phyloP scores from a whole-genome alignment of 441 rosid species.

The Mallotus japonicus region DNA sequence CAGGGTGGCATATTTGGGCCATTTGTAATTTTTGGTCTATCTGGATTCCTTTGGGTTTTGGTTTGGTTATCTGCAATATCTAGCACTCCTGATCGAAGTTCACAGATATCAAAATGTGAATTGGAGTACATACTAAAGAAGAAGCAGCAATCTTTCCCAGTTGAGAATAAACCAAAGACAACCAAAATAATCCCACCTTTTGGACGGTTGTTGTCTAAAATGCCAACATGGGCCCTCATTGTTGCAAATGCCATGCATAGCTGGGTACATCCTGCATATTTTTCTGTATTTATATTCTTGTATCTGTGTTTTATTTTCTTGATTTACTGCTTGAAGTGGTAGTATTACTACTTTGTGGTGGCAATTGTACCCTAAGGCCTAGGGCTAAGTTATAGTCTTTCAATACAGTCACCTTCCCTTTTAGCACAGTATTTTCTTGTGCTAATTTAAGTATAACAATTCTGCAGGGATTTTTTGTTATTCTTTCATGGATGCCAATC shows the following conservation, averaged over 20 bases:
- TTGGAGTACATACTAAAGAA: conserved; percentile 59
- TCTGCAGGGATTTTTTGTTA: conserved; percentile 88
- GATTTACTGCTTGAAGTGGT: neutral
- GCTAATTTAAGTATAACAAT: neutral
- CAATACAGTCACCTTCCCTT: neutral
- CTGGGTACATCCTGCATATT: conserved; percentile 55
- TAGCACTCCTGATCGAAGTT: conserved; percentile 61
- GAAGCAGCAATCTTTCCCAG: conserved; percentile 36
- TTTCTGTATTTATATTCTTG: conserved; percentile 7
- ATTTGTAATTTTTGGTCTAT: conserved; percentile 81
- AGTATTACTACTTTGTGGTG: neutral
- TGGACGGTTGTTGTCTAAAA: conserved; percentile 70
- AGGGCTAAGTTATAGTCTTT: neutral
- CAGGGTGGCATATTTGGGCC: conserved; percentile 88
- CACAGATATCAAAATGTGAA: conserved; percentile 82
- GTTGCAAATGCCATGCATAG: conserved; percentile 93
- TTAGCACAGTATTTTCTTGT: neutral
- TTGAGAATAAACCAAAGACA: conserved; percentile 42
- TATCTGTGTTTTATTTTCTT: conserved; percentile 16
- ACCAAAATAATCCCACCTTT: conserved; percentile 70
- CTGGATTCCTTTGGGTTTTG: conserved; percentile 92
- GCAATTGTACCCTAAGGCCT: neutral
- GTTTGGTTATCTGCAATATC: conserved; percentile 89
- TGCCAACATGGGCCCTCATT: conserved; percentile 93
- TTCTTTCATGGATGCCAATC: conserved; percentile 99